phyloP scores from a whole-genome alignment of 805 yeast species.

The Teunomyces lycoperdinae region DNA sequence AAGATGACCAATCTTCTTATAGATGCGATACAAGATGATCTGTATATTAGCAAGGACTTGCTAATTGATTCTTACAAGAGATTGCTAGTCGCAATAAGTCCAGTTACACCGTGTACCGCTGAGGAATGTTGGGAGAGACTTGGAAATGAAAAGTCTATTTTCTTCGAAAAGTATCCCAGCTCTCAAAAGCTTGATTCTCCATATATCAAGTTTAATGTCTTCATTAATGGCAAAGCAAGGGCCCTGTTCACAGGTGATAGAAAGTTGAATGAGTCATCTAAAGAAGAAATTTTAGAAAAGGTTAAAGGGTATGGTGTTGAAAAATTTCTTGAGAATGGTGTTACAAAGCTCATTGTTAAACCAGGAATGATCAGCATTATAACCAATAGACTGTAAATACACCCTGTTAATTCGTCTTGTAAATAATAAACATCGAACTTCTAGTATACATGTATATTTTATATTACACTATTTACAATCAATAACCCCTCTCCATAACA shows the following conservation, averaged over 20 bases:
- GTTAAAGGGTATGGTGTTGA: constrained; percentile 14
- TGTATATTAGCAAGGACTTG: constrained; percentile 36
- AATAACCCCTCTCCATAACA: constrained; percentile 31
- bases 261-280: constrained; percentile 33
- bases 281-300: constrained; percentile 33
- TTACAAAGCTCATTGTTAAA: constrained; percentile 57
- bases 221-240: constrained; percentile 71
- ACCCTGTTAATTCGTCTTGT: constrained; percentile 6
- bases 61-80: constrained; percentile 48
- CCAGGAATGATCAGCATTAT: constrained; percentile 47
- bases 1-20: constrained; percentile 60
- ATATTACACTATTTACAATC: constrained; percentile 12
- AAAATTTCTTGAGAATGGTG: constrained; percentile 6
- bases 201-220: constrained; percentile 49
- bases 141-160: constrained; percentile 47
- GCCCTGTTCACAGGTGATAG: constrained; percentile 38
- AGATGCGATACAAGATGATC: constrained; percentile 32
- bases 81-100: constrained; percentile 64
- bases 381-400: constrained; percentile 14
- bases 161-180: constrained; percentile 65
- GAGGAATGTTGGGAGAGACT: constrained; percentile 78
- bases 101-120: constrained; percentile 76
- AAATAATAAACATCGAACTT: constrained; percentile 5
- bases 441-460: constrained; percentile 5
- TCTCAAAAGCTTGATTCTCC: constrained; percentile 37